Conservation (phyloP, 2,329 filamentous ascomycete genomes). For the Coniochaeta ligniaria region DNA sequence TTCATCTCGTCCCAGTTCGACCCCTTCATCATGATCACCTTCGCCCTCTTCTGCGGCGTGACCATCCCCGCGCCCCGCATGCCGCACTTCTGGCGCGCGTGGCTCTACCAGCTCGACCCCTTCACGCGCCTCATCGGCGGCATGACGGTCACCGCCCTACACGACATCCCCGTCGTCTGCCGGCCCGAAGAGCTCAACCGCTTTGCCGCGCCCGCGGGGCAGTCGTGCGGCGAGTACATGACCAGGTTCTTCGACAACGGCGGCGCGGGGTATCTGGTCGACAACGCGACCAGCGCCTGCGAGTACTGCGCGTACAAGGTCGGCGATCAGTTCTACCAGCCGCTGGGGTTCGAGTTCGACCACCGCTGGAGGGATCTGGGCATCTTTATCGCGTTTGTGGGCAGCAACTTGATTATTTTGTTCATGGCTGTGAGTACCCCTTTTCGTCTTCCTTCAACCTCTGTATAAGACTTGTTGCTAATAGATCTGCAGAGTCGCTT, state of each 20-base stretch:
- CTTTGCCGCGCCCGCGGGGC: slow-evolving; percentile 59
- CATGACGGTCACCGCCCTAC: slow-evolving; percentile 72
- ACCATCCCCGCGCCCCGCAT: slow-evolving; percentile 74
- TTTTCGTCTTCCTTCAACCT: not conserved
- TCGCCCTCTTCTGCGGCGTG: slow-evolving; percentile 82
- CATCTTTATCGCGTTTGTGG: slow-evolving; percentile 70
- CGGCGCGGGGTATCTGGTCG: slow-evolving; percentile 64
- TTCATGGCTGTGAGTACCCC: slow-evolving; percentile 40
- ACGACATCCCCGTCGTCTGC: slow-evolving; percentile 58
- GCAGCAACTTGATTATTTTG: slow-evolving; percentile 63
- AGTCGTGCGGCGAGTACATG: slow-evolving; percentile 74
- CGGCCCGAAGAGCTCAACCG: slow-evolving; percentile 51
- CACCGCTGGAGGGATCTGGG: slow-evolving; percentile 77
- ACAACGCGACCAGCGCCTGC: slow-evolving; percentile 60
- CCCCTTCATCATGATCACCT: slow-evolving; percentile 75
- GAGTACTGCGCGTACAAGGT: slow-evolving; percentile 76
- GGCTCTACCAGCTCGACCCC: slow-evolving; percentile 77
- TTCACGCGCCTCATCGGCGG: slow-evolving; percentile 77
- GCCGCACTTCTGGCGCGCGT: slow-evolving; percentile 68
- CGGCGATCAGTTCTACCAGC: slow-evolving; percentile 72
- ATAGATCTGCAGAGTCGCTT: slow-evolving; percentile 33
- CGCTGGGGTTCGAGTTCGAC: slow-evolving; percentile 58
- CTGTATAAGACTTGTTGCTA: slow-evolving; percentile 6
- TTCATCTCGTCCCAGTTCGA: slow-evolving; percentile 77
- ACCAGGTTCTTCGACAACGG: slow-evolving; percentile 57